Evolutionary conservation across 2,329 filamentous ascomycete species (phyloP).

Genomic region (Rhexocercosporidium sp.): DNA sequence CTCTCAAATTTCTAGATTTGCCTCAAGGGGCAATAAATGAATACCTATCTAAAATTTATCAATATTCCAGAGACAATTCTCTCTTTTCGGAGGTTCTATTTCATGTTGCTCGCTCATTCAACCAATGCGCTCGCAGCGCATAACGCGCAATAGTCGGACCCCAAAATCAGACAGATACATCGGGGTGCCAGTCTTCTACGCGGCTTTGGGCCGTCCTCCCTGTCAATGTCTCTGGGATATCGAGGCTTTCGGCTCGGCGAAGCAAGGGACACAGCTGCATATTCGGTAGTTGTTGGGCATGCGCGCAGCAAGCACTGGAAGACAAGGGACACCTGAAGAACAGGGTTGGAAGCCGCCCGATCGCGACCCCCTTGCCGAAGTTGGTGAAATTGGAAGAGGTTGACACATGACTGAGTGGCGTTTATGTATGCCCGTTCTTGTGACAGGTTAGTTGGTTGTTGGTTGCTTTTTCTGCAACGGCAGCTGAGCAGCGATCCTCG

Average conservation of each 20-base stretch:
- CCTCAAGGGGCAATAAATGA: neutral
- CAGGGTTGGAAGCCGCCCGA: neutral
- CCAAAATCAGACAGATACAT: neutral
- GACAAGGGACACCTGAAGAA: slow-evolving; percentile 8
- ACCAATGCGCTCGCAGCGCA: slow-evolving; percentile 1
- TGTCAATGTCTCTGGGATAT: neutral
- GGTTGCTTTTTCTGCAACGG: slow-evolving; percentile 5
- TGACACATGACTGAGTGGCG: neutral
- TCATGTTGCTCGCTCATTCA: neutral
- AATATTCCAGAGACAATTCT: neutral
- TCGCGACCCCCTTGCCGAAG: neutral
- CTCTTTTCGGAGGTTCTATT: neutral
- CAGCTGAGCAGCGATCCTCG: neutral
- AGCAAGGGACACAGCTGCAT: neutral
- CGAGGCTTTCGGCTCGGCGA: neutral
- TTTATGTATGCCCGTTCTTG: neutral
- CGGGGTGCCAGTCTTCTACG: neutral
- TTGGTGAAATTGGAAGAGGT: neutral
- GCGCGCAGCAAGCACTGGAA: too few relatives aligned
- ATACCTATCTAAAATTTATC: neutral
- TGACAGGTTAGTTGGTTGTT: slow-evolving; percentile 2
- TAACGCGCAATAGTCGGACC: neutral
- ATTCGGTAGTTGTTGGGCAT: neutral
- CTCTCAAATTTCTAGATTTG: too few relatives aligned
- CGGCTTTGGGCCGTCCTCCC: neutral